Evolutionary conservation across 495 filamentous ascomycete species (phyloP).

Genomic region (Schizothecium vesticola): DNA sequence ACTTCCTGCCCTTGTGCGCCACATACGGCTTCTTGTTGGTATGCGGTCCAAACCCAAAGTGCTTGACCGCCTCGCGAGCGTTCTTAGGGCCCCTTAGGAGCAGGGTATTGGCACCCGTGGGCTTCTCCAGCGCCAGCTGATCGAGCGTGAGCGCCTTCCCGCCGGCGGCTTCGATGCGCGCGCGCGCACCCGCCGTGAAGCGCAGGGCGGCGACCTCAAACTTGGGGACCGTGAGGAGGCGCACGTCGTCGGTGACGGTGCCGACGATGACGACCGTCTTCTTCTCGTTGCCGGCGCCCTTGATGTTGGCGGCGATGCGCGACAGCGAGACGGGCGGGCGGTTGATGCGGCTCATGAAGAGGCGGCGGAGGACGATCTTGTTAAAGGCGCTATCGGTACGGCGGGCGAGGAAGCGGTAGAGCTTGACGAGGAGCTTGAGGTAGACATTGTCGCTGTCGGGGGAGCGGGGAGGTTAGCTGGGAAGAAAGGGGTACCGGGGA

Average conservation of each 20-base stretch:
- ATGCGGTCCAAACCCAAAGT: conserved; percentile 97
- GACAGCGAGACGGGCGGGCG: conserved; percentile 91
- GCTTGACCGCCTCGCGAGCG: conserved; percentile 92
- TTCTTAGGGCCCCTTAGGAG: conserved; percentile 97
- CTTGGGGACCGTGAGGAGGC: conserved; percentile 82
- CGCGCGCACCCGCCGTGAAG: conserved; percentile 92
- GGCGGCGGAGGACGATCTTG: conserved; percentile 89
- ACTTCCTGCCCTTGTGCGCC: conserved; percentile 97
- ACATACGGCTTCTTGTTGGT: conserved; percentile 99
- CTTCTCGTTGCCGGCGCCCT: conserved; percentile 58
- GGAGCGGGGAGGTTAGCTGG: not conserved
- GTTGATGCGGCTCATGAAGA: conserved; percentile 97
- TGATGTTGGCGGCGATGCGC: conserved; percentile 69
- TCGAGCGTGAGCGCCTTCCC: conserved; percentile 93
- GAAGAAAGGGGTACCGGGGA: not conserved
- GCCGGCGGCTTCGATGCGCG: conserved; percentile 85
- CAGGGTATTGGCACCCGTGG: conserved; percentile 90
- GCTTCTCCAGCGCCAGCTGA: conserved; percentile 87
- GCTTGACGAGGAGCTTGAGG: conserved; percentile 94
- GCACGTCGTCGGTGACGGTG: conserved; percentile 95
- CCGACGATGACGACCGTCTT: conserved; percentile 92
- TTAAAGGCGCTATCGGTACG: conserved; percentile 96
- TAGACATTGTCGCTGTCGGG: conserved; percentile 78
- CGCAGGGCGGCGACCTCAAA: conserved; percentile 84
- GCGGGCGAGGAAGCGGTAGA: conserved; percentile 96